Evolutionary conservation across 805 yeast species (phyloP).

Genomic region (Wickerhamiella domercqiae): DNA sequence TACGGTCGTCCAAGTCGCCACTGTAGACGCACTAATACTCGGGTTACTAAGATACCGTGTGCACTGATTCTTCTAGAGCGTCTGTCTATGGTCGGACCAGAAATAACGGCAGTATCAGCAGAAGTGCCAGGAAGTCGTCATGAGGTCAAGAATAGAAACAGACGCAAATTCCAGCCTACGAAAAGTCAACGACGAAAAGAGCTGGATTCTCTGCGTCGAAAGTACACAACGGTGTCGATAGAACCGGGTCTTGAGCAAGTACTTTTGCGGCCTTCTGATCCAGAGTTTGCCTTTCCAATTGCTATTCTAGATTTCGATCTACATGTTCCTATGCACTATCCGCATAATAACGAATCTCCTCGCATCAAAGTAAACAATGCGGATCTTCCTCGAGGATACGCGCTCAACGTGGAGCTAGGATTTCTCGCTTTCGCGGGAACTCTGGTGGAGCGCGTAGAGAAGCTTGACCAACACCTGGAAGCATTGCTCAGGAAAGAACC

Average conservation of each 20-base stretch:
- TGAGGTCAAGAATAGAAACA: constrained; percentile 1
- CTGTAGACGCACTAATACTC: too few relatives aligned
- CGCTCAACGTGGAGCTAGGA: constrained; percentile 52
- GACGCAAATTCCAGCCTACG: constrained; percentile 4
- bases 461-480: constrained; percentile 46
- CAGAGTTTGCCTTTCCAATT: constrained; percentile 57
- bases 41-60: too few relatives aligned
- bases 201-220: constrained; percentile 10
- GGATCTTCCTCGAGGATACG: constrained; percentile 55
- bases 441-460: constrained; percentile 37
- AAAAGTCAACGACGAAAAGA: constrained; percentile 14
- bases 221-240: constrained; percentile 9
- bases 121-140: too few relatives aligned
- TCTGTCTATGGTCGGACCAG: neutral
- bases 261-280: constrained; percentile 40
- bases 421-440: constrained; percentile 29
- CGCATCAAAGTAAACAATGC: constrained; percentile 35
- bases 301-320: constrained; percentile 37
- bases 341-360: constrained; percentile 21
- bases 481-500: constrained; percentile 42
- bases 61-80: neutral
- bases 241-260: constrained; percentile 14
- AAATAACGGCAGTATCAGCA: neutral
- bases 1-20: too few relatives aligned
- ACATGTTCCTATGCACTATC: constrained; percentile 41